These are phyloP conservation scores for Exophiala viscosa DNA, from an alignment of 2,329 filamentous ascomycete genomes.

Conservation along the genomic window DNA sequence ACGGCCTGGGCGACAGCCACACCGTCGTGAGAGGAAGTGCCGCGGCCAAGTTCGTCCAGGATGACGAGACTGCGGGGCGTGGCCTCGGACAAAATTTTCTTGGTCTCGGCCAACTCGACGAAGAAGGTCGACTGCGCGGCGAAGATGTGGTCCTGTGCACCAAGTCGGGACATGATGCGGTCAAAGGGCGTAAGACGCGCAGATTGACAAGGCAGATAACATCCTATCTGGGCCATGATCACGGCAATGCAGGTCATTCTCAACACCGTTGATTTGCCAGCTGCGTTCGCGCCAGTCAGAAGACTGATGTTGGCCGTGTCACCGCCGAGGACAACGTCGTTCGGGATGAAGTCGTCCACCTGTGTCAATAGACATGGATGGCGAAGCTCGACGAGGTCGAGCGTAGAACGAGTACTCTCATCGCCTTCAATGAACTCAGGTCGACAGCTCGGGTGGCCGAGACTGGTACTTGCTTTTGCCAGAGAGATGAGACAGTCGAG, in stretches of 20 bases:
- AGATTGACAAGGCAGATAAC: slow-evolving; percentile 78
- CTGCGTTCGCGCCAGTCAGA: slow-evolving; percentile 92
- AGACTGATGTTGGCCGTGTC: slow-evolving; percentile 77
- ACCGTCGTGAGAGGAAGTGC: slow-evolving; percentile 92
- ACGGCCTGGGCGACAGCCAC: slow-evolving; percentile 96
- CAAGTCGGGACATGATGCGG: slow-evolving; percentile 96
- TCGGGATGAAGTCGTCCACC: slow-evolving; percentile 93
- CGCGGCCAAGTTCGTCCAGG: slow-evolving; percentile 90
- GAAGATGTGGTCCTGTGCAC: slow-evolving; percentile 98
- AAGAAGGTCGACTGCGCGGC: slow-evolving; percentile 98
- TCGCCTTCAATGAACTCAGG: slow-evolving; percentile 83
- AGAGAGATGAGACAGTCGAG: slow-evolving; percentile 93
- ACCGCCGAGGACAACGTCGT: slow-evolving; percentile 84
- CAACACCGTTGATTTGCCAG: slow-evolving; percentile 92
- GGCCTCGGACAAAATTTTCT: slow-evolving; percentile 94
- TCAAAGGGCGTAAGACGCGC: slow-evolving; percentile 87
- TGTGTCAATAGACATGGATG: slow-evolving; percentile 92
- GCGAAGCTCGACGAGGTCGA: slow-evolving; percentile 89
- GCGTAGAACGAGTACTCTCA: slow-evolving; percentile 58
- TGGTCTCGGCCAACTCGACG: slow-evolving; percentile 93
- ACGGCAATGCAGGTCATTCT: slow-evolving; percentile 96
- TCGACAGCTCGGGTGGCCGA: slow-evolving; percentile 84
- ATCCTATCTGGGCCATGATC: slow-evolving; percentile 96
- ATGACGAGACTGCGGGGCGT: slow-evolving; percentile 93
- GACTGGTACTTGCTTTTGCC: slow-evolving; percentile 76